phyloP scores from a whole-genome alignment of 2,329 filamentous ascomycete species.

The Geosmithia flava region DNA sequence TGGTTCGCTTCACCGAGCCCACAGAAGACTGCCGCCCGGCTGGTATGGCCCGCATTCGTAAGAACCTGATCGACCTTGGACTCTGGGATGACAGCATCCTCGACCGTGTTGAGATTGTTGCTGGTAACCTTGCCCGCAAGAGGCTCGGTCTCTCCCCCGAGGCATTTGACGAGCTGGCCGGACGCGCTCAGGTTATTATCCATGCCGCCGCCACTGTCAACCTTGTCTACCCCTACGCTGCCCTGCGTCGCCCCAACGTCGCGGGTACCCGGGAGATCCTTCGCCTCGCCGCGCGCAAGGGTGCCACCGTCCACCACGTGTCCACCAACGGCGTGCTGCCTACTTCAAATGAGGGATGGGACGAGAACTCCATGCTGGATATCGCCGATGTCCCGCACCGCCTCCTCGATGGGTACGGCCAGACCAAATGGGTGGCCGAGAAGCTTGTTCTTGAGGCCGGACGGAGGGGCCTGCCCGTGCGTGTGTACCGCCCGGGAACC shows the following conservation, averaged over 20 bases:
- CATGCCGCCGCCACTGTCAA: slow-evolving; percentile 72
- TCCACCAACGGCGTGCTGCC: slow-evolving; percentile 74
- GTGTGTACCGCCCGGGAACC: slow-evolving; percentile 62
- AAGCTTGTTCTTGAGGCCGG: slow-evolving; percentile 60
- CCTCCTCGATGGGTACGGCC: slow-evolving; percentile 61
- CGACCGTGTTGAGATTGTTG: slow-evolving; percentile 64
- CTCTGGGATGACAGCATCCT: slow-evolving; percentile 68
- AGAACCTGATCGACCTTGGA: slow-evolving; percentile 66
- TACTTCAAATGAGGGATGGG: slow-evolving; percentile 56
- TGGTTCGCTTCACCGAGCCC: slow-evolving; percentile 61
- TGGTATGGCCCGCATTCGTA: slow-evolving; percentile 60
- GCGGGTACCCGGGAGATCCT: slow-evolving; percentile 68
- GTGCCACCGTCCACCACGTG: slow-evolving; percentile 64
- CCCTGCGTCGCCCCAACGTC: slow-evolving; percentile 61
- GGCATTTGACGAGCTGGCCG: slow-evolving; percentile 51
- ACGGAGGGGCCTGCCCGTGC: slow-evolving; percentile 52
- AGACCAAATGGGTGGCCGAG: slow-evolving; percentile 74
- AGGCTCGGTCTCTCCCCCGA: slow-evolving; percentile 56
- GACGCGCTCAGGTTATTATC: slow-evolving; percentile 58
- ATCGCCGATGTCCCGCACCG: slow-evolving; percentile 58
- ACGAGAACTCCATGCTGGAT: slow-evolving; percentile 54
- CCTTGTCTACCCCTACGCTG: slow-evolving; percentile 70
- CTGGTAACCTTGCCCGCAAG: slow-evolving; percentile 58
- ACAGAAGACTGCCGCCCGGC: slow-evolving; percentile 49
- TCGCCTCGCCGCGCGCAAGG: slow-evolving; percentile 52